A percentile compares a stretch with the other conserved stretches of the same genome.
phyloP scores from a whole-genome alignment of 2,329 filamentous ascomycete genomes.

The Trichophyton simii region DNA sequence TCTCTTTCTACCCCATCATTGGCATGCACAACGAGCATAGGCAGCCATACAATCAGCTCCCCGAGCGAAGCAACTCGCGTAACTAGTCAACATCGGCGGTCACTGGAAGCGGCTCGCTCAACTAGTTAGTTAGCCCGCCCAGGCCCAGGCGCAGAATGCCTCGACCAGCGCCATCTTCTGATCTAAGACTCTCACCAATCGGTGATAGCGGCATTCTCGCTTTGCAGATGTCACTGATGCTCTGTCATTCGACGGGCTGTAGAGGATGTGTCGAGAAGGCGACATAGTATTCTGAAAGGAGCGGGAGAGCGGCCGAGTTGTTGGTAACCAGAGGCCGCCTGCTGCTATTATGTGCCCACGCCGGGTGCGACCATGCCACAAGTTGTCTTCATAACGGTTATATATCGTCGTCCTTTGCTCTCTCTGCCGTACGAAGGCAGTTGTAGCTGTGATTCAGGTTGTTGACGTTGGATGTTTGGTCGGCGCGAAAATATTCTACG shows the following conservation, averaged over 20 bases:
- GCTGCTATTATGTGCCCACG: slow-evolving; percentile 37
- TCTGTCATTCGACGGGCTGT: slow-evolving; percentile 52
- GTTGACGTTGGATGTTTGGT: too few relatives aligned
- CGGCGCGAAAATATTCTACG: too few relatives aligned
- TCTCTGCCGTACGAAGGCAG: neutral
- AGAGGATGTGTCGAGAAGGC: slow-evolving; percentile 47
- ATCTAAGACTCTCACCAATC: slow-evolving; percentile 52
- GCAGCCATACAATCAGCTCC: too few relatives aligned
- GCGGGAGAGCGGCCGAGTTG: slow-evolving; percentile 45
- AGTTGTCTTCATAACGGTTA: slow-evolving; percentile 40
- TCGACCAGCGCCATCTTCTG: slow-evolving; percentile 49
- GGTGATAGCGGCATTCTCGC: slow-evolving; percentile 50
- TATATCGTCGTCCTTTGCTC: neutral
- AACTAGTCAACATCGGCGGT: too few relatives aligned
- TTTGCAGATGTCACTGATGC: slow-evolving; percentile 52
- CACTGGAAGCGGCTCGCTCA: too few relatives aligned
- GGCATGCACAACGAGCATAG: too few relatives aligned
- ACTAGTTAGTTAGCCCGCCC: slow-evolving; percentile 26
- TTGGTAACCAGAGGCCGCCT: slow-evolving; percentile 42
- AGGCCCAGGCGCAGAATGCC: slow-evolving; percentile 56
- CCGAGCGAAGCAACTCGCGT: too few relatives aligned
- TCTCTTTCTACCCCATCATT: too few relatives aligned
- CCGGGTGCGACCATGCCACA: slow-evolving; percentile 33
- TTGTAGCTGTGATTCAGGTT: too few relatives aligned
- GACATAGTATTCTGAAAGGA: slow-evolving; percentile 49